Evolutionary conservation across 2,329 filamentous ascomycete genomes (phyloP).

Genomic region (Penicillium sp.): DNA sequence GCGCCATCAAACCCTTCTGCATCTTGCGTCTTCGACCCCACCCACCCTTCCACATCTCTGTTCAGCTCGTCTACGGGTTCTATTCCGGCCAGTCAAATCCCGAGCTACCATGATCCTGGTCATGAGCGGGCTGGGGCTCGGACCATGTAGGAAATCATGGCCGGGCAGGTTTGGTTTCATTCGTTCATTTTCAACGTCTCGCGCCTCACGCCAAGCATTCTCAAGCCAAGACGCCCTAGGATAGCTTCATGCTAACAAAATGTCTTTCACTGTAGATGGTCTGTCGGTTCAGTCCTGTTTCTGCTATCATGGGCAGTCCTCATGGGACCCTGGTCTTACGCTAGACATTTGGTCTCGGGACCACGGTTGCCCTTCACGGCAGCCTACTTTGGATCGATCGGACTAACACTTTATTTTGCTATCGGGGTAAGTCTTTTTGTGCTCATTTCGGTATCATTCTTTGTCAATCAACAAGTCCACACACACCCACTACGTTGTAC

Average conservation of each 20-base stretch:
- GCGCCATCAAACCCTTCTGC: conserved; percentile 1
- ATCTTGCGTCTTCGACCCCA: neutral
- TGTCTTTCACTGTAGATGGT: conserved; percentile 67
- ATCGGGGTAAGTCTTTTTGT: conserved; percentile 68
- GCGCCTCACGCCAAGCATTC: conserved; percentile 23
- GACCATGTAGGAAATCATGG: conserved; percentile 21
- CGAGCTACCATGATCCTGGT: conserved; percentile 21
- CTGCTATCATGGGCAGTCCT: conserved; percentile 88
- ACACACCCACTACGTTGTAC: conserved; percentile 9
- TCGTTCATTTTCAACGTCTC: conserved; percentile 15
- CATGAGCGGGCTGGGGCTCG: conserved; percentile 21
- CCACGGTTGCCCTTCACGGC: conserved; percentile 88
- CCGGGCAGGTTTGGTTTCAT: conserved; percentile 8
- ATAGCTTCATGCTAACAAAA: conserved; percentile 23
- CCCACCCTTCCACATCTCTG: conserved; percentile 22
- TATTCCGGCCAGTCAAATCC: conserved; percentile 12
- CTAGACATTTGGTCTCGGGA: conserved; percentile 79
- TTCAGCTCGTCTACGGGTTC: neutral
- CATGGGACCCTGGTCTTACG: conserved; percentile 85
- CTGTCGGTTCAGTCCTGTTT: conserved; percentile 86
- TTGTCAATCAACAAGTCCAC: conserved; percentile 15
- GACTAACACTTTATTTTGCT: conserved; percentile 85
- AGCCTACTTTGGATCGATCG: conserved; percentile 92
- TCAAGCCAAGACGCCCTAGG: conserved; percentile 5
- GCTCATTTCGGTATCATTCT: conserved; percentile 7